A percentile compares a stretch with the other conserved stretches of the same genome.
Evolutionary conservation across 2,329 filamentous ascomycete genomes (phyloP).

Genomic region (Fusarium dimerum): DNA sequence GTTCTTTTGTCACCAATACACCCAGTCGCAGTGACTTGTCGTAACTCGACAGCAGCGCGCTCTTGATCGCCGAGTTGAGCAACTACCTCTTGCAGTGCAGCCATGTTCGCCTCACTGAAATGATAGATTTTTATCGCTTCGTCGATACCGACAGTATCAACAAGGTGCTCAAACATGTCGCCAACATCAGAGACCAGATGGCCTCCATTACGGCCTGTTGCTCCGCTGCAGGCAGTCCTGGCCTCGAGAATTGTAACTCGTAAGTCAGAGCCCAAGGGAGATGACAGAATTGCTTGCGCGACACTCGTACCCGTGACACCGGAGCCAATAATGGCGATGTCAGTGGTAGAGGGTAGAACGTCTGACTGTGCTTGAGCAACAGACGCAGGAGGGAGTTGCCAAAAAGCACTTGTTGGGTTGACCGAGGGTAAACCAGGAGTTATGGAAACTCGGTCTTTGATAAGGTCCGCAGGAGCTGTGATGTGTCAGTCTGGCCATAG

Average conservation of each 20-base stretch:
- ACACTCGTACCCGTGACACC: conserved; percentile 30
- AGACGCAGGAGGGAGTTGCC: conserved; percentile 5
- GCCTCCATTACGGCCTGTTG: conserved; percentile 32
- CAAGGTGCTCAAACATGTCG: conserved; percentile 36
- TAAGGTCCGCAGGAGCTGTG: background rate
- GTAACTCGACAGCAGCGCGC: conserved; percentile 3
- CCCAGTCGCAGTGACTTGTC: conserved; percentile 2
- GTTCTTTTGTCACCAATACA: background rate
- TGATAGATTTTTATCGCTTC: conserved; percentile 42
- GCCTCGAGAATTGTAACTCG: conserved; percentile 28
- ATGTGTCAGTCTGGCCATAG: background rate
- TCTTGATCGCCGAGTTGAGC: conserved; percentile 2
- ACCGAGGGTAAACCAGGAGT: background rate
- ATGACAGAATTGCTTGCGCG: conserved; percentile 21
- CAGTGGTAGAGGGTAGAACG: conserved; percentile 16
- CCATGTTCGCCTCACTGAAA: conserved; percentile 35
- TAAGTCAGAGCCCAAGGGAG: background rate
- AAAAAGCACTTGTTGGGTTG: conserved; percentile 15
- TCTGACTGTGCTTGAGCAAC: conserved; percentile 18
- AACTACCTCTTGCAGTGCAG: conserved; percentile 1
- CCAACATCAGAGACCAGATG: conserved; percentile 34
- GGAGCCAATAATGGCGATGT: conserved; percentile 30
- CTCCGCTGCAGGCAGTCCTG: conserved; percentile 25
- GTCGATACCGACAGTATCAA: conserved; percentile 30
- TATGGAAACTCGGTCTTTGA: background rate